These are phyloP conservation scores for Leccinum broughii DNA, from an alignment of 768 basidiomycete species.

Conservation along the genomic window DNA sequence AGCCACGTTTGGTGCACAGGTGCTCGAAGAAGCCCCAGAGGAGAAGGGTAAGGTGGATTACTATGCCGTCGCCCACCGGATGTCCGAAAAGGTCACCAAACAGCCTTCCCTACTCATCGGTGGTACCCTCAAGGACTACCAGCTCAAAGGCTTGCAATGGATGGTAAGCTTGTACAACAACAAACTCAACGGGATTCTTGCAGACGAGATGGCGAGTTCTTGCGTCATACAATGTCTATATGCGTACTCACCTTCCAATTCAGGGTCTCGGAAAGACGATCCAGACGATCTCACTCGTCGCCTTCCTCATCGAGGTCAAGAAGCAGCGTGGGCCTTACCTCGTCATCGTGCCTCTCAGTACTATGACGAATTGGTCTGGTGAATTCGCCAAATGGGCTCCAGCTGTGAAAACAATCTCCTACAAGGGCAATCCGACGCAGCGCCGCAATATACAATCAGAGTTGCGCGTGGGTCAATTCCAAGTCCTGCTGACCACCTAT, in stretches of 20 bases:
- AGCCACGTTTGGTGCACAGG: slow-evolving; percentile 86
- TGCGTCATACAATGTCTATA: slow-evolving; percentile 1
- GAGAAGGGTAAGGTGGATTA: slow-evolving; percentile 86
- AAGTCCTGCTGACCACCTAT: slow-evolving; percentile 91
- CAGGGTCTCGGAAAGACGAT: slow-evolving; percentile 96
- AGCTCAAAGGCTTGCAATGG: slow-evolving; percentile 94
- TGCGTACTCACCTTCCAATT: slow-evolving; percentile 12
- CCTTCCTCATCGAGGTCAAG: slow-evolving; percentile 92
- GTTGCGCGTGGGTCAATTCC: slow-evolving; percentile 79
- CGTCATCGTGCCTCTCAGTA: slow-evolving; percentile 93
- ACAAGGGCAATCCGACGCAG: slow-evolving; percentile 89
- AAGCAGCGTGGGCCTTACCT: slow-evolving; percentile 92
- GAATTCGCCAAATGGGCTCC: slow-evolving; percentile 99
- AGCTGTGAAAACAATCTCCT: slow-evolving; percentile 70
- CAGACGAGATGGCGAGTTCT: slow-evolving; percentile 82
- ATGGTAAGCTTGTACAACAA: slow-evolving; percentile 99
- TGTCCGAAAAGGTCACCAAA: slow-evolving; percentile 78
- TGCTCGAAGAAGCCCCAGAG: slow-evolving; percentile 57
- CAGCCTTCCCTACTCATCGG: slow-evolving; percentile 79
- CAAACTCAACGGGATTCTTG: slow-evolving; percentile 90
- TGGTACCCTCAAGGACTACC: slow-evolving; percentile 92
- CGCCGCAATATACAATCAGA: slow-evolving; percentile 78
- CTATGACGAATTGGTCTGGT: slow-evolving; percentile 96
- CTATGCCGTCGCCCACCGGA: slow-evolving; percentile 91
- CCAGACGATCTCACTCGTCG: slow-evolving; percentile 91